Evolutionary conservation across 108 stramenopile genomes (phyloP).

Genomic region (Aureococcus anophagefferens): DNA sequence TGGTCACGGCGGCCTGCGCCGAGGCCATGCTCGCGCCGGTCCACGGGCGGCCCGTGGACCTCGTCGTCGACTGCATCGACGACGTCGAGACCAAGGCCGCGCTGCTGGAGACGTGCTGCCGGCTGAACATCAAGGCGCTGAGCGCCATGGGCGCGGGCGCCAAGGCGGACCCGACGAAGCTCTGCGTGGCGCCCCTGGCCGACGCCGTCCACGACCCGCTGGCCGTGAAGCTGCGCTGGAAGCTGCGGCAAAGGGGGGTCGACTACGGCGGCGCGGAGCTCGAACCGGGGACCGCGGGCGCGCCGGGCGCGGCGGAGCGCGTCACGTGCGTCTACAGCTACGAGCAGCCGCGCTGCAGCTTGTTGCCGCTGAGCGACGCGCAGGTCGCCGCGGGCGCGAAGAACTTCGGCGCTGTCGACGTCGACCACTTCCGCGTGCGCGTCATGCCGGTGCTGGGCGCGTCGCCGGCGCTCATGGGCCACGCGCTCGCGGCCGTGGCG

Average conservation of each 20-base stretch:
- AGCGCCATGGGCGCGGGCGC: conserved; percentile 95
- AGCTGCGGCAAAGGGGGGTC: conserved; percentile 29
- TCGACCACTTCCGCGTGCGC: conserved; percentile 82
- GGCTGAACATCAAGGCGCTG: conserved; percentile 60
- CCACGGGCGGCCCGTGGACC: conserved; percentile 35
- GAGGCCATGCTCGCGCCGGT: conserved; percentile 13
- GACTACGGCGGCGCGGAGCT: not conserved
- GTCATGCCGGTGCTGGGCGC: conserved; percentile 93
- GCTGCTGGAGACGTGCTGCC: conserved; percentile 65
- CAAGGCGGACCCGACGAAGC: conserved; percentile 82
- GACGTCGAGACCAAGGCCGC: conserved; percentile 92
- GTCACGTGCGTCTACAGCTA: conserved; percentile 14
- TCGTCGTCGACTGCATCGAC: conserved; percentile 95
- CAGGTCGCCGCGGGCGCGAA: conserved; percentile 8
- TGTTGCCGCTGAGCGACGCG: conserved; percentile 16
- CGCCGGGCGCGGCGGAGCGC: not conserved
- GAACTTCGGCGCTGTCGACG: conserved; percentile 76
- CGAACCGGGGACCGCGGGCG: not conserved
- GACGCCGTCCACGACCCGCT: conserved; percentile 76
- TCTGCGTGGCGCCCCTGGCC: conserved; percentile 75
- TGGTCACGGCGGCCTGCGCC: conserved; percentile 34
- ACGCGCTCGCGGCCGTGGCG: conserved; percentile 70
- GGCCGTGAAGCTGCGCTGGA: conserved; percentile 69
- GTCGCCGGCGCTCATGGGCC: conserved; percentile 92
- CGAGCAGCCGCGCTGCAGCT: conserved; percentile 4